These are phyloP conservation scores for Exophiala calicioides DNA, from an alignment of 2,329 filamentous ascomycete genomes.

Conservation along the genomic window DNA sequence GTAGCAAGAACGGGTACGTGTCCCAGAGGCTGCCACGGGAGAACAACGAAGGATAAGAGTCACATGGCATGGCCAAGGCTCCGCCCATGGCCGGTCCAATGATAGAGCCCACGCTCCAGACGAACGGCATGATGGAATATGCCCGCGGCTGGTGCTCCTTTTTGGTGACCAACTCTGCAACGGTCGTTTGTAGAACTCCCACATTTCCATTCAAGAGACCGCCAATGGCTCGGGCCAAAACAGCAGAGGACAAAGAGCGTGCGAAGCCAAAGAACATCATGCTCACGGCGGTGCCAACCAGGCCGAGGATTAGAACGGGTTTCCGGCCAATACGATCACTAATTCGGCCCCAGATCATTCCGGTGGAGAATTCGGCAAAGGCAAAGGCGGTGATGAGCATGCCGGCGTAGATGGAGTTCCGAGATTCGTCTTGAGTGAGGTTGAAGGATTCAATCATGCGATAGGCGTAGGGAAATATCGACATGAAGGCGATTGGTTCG, in stretches of 20 bases:
- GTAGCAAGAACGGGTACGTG: conserved; percentile 82
- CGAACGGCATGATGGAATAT: conserved; percentile 96
- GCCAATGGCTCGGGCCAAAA: conserved; percentile 84
- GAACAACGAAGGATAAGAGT: conserved; percentile 77
- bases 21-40: conserved; percentile 75
- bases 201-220: conserved; percentile 96
- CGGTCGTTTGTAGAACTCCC: conserved; percentile 90
- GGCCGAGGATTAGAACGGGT: conserved; percentile 84
- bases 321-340: conserved; percentile 93
- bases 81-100: conserved; percentile 90
- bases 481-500: conserved; percentile 99
- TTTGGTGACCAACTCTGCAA: conserved; percentile 87
- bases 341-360: conserved; percentile 87
- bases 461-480: conserved; percentile 97
- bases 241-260: conserved; percentile 74
- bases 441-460: conserved; percentile 94
- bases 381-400: conserved; percentile 97
- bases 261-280: conserved; percentile 93
- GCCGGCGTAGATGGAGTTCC: conserved; percentile 89
- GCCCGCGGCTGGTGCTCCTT: conserved; percentile 93
- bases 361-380: conserved; percentile 90
- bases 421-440: conserved; percentile 73
- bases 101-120: conserved; percentile 97
- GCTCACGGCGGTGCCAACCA: conserved; percentile 87
- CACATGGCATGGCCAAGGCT: conserved; percentile 80